phyloP scores from a whole-genome alignment of 2,329 filamentous ascomycete species.

The Alternaria conjuncta region DNA sequence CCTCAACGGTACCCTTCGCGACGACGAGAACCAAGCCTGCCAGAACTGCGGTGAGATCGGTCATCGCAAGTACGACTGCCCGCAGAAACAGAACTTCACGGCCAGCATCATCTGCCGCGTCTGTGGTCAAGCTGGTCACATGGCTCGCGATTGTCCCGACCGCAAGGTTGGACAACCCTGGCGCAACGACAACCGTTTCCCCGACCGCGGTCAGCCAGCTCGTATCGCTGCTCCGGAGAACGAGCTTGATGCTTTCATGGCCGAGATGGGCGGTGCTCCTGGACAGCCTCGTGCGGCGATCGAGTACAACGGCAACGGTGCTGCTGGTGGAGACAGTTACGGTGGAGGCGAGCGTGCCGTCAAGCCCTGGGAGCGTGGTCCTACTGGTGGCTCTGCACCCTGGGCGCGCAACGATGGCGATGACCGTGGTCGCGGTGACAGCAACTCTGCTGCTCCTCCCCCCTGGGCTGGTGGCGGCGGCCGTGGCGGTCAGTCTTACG shows the following conservation, averaged over 20 bases:
- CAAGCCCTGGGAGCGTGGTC: slow-evolving; percentile 88
- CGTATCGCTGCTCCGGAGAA: slow-evolving; percentile 80
- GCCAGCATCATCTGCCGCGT: slow-evolving; percentile 98
- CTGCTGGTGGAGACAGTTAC: slow-evolving; percentile 55
- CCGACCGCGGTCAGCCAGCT: slow-evolving; percentile 62
- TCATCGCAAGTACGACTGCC: slow-evolving; percentile 98
- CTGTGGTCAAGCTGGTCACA: slow-evolving; percentile 96
- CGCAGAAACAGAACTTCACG: slow-evolving; percentile 97
- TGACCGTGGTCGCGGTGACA: slow-evolving; percentile 50
- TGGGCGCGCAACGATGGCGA: slow-evolving; percentile 63
- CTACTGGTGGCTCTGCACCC: slow-evolving; percentile 82
- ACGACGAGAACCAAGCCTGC: slow-evolving; percentile 98
- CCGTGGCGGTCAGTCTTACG: slow-evolving; percentile 41
- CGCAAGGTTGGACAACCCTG: slow-evolving; percentile 88
- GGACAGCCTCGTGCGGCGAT: slow-evolving; percentile 76
- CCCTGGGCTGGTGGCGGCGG: slow-evolving; percentile 48
- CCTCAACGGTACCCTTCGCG: slow-evolving; percentile 97
- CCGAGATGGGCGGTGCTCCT: slow-evolving; percentile 82
- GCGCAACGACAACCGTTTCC: slow-evolving; percentile 74
- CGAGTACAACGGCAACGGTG: slow-evolving; percentile 51
- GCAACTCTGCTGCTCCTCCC: slow-evolving; percentile 48
- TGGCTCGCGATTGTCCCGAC: slow-evolving; percentile 97
- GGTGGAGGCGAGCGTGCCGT: slow-evolving; percentile 61
- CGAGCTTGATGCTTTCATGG: slow-evolving; percentile 98
- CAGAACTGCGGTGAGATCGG: slow-evolving; percentile 99